phyloP scores from a whole-genome alignment of 2,329 filamentous ascomycete species.

The Dactylonectria estremocensis region DNA sequence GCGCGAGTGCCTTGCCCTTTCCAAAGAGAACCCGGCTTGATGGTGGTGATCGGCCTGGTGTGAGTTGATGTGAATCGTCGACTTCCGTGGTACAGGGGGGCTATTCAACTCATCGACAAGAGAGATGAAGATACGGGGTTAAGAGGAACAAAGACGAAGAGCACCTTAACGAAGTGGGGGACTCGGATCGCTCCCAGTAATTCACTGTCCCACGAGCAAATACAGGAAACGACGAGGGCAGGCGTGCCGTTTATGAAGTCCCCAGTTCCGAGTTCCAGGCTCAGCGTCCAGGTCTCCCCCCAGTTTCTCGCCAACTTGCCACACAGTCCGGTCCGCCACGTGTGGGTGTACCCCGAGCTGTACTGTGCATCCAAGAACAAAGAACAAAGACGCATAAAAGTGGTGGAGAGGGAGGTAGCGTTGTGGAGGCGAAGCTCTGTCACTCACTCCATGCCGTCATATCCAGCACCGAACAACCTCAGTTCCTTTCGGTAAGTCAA shows the following conservation, averaged over 20 bases:
- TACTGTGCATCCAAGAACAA: too few species aligned
- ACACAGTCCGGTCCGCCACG: neutral
- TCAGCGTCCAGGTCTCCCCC: neutral
- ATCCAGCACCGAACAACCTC: too few species aligned
- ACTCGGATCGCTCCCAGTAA: neutral
- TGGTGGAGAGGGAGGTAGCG: neutral
- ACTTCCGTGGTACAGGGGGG: neutral
- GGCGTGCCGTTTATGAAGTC: neutral
- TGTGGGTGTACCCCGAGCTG: neutral
- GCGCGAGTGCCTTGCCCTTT: neutral
- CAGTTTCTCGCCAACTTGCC: neutral
- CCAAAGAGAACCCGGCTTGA: neutral
- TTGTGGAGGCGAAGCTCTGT: neutral
- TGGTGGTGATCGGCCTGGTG: neutral
- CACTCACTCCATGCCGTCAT: too few species aligned
- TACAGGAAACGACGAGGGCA: neutral
- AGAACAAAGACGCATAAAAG: too few species aligned
- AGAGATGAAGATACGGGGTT: neutral
- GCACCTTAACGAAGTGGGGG: neutral
- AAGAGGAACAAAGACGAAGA: neutral
- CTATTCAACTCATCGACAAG: neutral
- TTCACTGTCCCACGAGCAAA: neutral
- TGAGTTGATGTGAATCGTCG: neutral
- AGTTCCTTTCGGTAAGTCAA: too few species aligned
- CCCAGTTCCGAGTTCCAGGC: neutral